A percentile compares a stretch with the other conserved stretches of the same genome.
These are phyloP conservation scores for Fusarium xylarioides DNA, from an alignment of 2,329 filamentous ascomycete species.

Conservation along the genomic window DNA sequence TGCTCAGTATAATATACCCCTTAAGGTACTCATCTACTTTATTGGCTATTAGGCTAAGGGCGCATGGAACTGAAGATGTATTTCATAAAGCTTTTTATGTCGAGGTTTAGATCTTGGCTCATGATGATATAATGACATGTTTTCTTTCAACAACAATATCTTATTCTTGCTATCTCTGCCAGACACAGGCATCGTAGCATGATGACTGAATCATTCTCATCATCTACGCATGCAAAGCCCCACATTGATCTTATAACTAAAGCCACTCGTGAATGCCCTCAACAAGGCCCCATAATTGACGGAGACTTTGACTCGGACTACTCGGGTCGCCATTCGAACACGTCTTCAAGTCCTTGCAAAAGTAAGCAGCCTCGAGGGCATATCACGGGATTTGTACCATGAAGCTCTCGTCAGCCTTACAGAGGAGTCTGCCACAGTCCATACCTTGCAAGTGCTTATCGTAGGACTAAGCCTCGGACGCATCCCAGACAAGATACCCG, in stretches of 20 bases:
- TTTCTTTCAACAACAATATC: background rate
- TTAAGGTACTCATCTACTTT: constrained; percentile 17
- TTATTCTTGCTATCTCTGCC: background rate
- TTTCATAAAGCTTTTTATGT: constrained; percentile 23
- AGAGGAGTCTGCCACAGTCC: constrained; percentile 8
- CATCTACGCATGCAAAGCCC: background rate
- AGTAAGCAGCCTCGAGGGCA: constrained; percentile 7
- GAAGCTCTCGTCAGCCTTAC: constrained; percentile 43
- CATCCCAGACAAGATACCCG: background rate
- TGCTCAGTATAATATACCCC: constrained; percentile 35
- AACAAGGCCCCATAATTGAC: background rate
- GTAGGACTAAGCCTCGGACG: constrained; percentile 20
- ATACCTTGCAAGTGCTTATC: constrained; percentile 42
- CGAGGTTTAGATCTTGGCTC: constrained; percentile 23
- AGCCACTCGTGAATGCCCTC: background rate
- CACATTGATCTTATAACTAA: background rate
- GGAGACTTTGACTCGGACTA: background rate
- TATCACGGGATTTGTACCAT: constrained; percentile 15
- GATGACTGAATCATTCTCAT: background rate
- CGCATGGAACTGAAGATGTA: constrained; percentile 19
- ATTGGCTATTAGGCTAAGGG: constrained; percentile 15
- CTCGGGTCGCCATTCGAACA: background rate
- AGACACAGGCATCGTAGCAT: background rate
- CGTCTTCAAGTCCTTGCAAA: background rate
- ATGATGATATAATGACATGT: constrained; percentile 36